A percentile compares a stretch with the other conserved stretches of the same genome.
Evolutionary conservation across 2,329 filamentous ascomycete genomes (phyloP).

Genomic region (Beauveria australis): DNA sequence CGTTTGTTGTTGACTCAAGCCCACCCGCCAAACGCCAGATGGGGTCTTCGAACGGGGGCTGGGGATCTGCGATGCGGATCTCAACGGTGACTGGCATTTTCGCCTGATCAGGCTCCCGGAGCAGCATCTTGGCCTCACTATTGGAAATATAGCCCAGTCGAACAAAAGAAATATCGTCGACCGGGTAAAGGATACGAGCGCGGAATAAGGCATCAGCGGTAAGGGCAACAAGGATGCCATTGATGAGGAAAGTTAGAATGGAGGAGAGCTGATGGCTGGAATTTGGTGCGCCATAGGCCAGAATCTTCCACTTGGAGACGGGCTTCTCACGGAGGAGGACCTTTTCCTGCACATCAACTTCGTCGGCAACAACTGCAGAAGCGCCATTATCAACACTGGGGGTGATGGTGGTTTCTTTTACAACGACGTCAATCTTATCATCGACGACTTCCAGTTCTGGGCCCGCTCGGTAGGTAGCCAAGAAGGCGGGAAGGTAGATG

Average conservation of each 20-base stretch:
- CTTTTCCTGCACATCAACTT: slow-evolving; percentile 56
- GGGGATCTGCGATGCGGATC: slow-evolving; percentile 46
- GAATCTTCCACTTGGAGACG: slow-evolving; percentile 50
- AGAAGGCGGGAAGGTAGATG: slow-evolving; percentile 57
- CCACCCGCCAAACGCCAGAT: slow-evolving; percentile 61
- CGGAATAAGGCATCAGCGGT: slow-evolving; percentile 72
- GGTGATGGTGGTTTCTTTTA: slow-evolving; percentile 37
- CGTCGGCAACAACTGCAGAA: slow-evolving; percentile 31
- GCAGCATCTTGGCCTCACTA: slow-evolving; percentile 67
- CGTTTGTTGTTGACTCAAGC: slow-evolving; percentile 58
- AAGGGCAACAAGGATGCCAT: slow-evolving; percentile 59
- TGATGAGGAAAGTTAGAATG: slow-evolving; percentile 61
- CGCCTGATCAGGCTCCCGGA: slow-evolving; percentile 71
- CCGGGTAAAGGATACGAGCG: slow-evolving; percentile 60
- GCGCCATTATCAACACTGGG: slow-evolving; percentile 21
- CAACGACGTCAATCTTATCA: slow-evolving; percentile 49
- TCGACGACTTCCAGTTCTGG: slow-evolving; percentile 51
- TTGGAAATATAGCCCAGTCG: slow-evolving; percentile 82
- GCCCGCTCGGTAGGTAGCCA: slow-evolving; percentile 48
- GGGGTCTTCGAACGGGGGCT: slow-evolving; percentile 44
- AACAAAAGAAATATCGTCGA: slow-evolving; percentile 72
- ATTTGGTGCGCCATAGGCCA: slow-evolving; percentile 70
- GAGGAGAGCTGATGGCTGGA: slow-evolving; percentile 60
- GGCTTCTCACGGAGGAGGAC: slow-evolving; percentile 50
- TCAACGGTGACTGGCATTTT: slow-evolving; percentile 71